A percentile compares a stretch with the other conserved stretches of the same genome.
These are phyloP conservation scores for Collybiopsis confluens DNA, from an alignment of 768 basidiomycete genomes.

Conservation along the genomic window DNA sequence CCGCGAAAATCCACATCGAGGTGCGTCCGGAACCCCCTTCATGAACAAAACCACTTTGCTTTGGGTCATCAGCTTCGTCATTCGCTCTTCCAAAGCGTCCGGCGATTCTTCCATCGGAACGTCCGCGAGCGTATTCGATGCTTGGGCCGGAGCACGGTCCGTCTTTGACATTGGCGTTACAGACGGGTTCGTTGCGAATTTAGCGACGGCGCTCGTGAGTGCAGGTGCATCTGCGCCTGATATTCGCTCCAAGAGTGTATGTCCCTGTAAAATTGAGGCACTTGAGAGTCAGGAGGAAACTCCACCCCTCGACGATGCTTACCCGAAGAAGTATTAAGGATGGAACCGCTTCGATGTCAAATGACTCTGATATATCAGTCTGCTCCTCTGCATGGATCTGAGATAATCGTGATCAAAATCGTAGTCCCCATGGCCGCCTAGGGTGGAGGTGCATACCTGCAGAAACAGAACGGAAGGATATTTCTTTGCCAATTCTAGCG, in stretches of 20 bases:
- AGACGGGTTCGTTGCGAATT: slow-evolving; percentile 40
- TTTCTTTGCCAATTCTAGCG: slow-evolving; percentile 68
- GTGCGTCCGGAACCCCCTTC: slow-evolving; percentile 78
- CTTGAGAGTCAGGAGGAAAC: too few relatives aligned
- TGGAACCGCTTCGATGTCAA: slow-evolving; percentile 89
- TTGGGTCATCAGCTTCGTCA: slow-evolving; percentile 73
- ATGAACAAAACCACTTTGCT: slow-evolving; percentile 82
- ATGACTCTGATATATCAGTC: slow-evolving; percentile 84
- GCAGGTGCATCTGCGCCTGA: slow-evolving; percentile 72
- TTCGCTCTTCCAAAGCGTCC: slow-evolving; percentile 64
- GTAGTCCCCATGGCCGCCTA: not conserved
- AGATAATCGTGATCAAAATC: not conserved
- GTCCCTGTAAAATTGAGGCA: slow-evolving; percentile 59
- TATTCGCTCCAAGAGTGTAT: slow-evolving; percentile 75
- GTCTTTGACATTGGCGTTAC: slow-evolving; percentile 47
- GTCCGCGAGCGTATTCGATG: slow-evolving; percentile 8
- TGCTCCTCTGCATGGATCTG: slow-evolving; percentile 84
- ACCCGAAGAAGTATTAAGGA: slow-evolving; percentile 80
- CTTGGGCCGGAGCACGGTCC: slow-evolving; percentile 29
- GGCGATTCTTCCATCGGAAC: slow-evolving; percentile 41
- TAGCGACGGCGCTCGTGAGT: slow-evolving; percentile 58
- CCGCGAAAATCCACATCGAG: slow-evolving; percentile 83
- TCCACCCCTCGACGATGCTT: too few relatives aligned
- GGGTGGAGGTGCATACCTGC: slow-evolving; percentile 41
- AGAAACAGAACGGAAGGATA: slow-evolving; percentile 68